Evolutionary conservation across 1,284 basidiomycete species (phyloP), one percentile per base, ranked within the genome.

Genomic region (Schizopora paradoxa): DNA sequence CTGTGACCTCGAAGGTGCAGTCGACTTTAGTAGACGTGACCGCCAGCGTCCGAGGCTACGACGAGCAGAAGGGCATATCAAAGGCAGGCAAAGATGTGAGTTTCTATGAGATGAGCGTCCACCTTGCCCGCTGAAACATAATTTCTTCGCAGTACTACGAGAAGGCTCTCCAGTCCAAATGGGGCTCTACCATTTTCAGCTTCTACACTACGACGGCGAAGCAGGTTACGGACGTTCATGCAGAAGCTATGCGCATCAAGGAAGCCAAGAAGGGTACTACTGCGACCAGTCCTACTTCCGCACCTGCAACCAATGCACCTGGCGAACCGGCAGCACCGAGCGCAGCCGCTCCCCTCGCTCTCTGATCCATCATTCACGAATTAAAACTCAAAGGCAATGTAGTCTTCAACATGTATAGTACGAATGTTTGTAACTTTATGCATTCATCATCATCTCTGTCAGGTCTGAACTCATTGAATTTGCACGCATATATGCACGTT

Each of bases 151-250:
- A 88, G 82, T 94, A 93, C 65, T 95, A 94, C 65, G 52, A 69
- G 26, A 82, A 77, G 57, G 90, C 89, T 2, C 69, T 94, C 25
- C 38, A 72, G 22, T 90, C 87, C 18, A 77, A 86, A 1, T 65
- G 84, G 22, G 92, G 91, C n/a, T 75, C 84, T 67, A 83, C 77
- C 61, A 85, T 91, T 32, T 65, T 70, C 29, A 58, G 65, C 0
- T 92, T 91, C 64, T 93, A 93, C 68, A 90, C 86, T 6, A 68
- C 66, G 18, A 89, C 89, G 1, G 73, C 80, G 23, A 93, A 92
- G 65, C 84, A 91, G 59, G 79, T 88, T 13, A 61, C 73, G 28
- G 90, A 93, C 58, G 90, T 93, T 44, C 91, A 92, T 59, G 89
- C 91, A 58, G 91, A 94, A 64, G 91, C 91, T 1, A 70, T 74